These are phyloP conservation scores for Saitozyma sp. DNA, from an alignment of 768 basidiomycete species.

Conservation along the genomic window DNA sequence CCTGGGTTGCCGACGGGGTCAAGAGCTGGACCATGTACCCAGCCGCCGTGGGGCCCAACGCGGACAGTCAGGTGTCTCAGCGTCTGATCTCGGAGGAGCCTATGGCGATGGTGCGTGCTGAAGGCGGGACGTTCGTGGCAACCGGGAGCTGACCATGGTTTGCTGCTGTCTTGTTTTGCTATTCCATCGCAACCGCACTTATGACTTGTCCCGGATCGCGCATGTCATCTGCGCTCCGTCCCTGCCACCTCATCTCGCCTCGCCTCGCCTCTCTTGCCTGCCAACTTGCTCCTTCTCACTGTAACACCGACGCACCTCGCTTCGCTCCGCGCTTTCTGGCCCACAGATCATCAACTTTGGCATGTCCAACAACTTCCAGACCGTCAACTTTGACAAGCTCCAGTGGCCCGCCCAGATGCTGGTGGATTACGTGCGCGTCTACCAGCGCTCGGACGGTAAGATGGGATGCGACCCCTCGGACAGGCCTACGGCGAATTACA, in stretches of 20 bases:
- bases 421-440: slow-evolving; percentile 73
- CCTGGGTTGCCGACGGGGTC: slow-evolving; percentile 72
- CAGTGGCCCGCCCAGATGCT: slow-evolving; percentile 76
- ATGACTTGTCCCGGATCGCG: not conserved
- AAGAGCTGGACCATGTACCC: slow-evolving; percentile 73
- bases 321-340: too few species aligned
- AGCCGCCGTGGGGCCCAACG: slow-evolving; percentile 67
- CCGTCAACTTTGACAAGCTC: slow-evolving; percentile 58
- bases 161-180: not conserved
- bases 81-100: slow-evolving; percentile 85
- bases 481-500: slow-evolving; percentile 76
- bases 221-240: not conserved
- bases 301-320: not conserved
- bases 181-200: not conserved
- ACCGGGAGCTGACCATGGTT: not conserved
- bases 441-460: slow-evolving; percentile 67
- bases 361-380: slow-evolving; percentile 51
- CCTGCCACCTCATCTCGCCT: not conserved
- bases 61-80: slow-evolving; percentile 60
- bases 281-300: not conserved
- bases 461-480: slow-evolving; percentile 76
- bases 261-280: not conserved
- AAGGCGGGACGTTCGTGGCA: not conserved
- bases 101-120: slow-evolving; percentile 61
- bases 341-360: slow-evolving; percentile 63